These are phyloP conservation scores for Mediolabrus comicus DNA, from an alignment of 108 stramenopile genomes.

Conservation along the genomic window DNA sequence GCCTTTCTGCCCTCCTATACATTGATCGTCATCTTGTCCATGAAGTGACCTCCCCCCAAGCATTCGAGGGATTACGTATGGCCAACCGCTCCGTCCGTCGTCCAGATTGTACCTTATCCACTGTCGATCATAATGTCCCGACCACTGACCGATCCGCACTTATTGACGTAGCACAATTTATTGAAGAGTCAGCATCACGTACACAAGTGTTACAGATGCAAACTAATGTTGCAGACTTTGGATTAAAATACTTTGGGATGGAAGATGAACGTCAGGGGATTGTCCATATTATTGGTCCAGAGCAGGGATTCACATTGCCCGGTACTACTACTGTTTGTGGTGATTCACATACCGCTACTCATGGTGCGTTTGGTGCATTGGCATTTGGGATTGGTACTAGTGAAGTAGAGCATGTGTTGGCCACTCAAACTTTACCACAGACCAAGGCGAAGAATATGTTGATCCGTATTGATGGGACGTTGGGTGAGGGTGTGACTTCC, in stretches of 20 bases:
- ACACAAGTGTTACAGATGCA: slow-evolving; percentile 88
- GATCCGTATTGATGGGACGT: slow-evolving; percentile 80
- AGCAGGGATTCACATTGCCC: slow-evolving; percentile 95
- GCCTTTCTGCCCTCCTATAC: slow-evolving; percentile 84
- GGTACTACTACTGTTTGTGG: slow-evolving; percentile 92
- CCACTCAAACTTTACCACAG: slow-evolving; percentile 92
- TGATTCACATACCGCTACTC: slow-evolving; percentile 93
- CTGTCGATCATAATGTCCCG: slow-evolving; percentile 95
- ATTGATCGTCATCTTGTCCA: slow-evolving; percentile 94
- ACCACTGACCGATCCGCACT: slow-evolving; percentile 75
- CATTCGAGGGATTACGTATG: slow-evolving; percentile 91
- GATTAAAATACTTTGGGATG: slow-evolving; percentile 93
- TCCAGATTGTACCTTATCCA: slow-evolving; percentile 92
- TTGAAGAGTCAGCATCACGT: slow-evolving; percentile 76
- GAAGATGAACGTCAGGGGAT: slow-evolving; percentile 94
- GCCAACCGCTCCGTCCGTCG: slow-evolving; percentile 83
- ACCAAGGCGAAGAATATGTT: slow-evolving; percentile 92
- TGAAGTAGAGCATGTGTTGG: slow-evolving; percentile 96
- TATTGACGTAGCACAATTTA: slow-evolving; percentile 70
- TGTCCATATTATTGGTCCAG: slow-evolving; percentile 94
- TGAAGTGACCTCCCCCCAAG: slow-evolving; percentile 94
- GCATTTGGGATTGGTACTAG: slow-evolving; percentile 96
- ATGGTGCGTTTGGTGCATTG: slow-evolving; percentile 93
- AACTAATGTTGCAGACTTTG: slow-evolving; percentile 85
- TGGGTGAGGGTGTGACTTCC: slow-evolving; percentile 84